A percentile compares a stretch with the other conserved stretches of the same genome.
Conservation (phyloP, 306 rosid genomes). For the Fragaria vesca region DNA sequence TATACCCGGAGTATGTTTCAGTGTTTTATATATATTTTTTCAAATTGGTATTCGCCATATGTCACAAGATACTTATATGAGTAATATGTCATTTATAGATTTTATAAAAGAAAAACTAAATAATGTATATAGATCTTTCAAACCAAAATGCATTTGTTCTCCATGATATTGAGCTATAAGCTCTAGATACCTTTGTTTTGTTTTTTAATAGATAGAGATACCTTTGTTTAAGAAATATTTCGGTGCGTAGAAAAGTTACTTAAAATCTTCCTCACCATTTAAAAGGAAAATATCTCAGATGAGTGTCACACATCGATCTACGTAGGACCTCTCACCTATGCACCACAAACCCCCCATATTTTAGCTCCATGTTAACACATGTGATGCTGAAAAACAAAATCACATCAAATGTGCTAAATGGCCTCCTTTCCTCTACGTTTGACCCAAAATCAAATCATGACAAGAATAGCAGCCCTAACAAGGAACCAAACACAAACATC, state of each 20-base stretch:
- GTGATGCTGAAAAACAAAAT: background rate
- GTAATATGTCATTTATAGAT: too few relatives aligned
- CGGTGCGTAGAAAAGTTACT: background rate
- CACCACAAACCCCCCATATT: background rate
- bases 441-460: conserved; percentile 2
- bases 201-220: too few relatives aligned
- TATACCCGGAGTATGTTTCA: too few relatives aligned
- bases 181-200: background rate
- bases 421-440: background rate
- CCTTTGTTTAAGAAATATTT: too few relatives aligned
- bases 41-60: too few relatives aligned
- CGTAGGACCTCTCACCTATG: background rate
- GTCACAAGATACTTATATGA: too few relatives aligned
- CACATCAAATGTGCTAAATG: background rate
- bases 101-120: too few relatives aligned
- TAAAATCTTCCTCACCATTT: background rate
- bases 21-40: too few relatives aligned
- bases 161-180: too few relatives aligned
- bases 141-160: too few relatives aligned
- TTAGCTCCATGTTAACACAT: background rate
- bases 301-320: background rate
- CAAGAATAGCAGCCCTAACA: conserved; percentile 22
- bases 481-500: conserved; percentile 11
- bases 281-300: background rate
- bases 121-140: too few relatives aligned